Evolutionary conservation across 768 basidiomycete genomes (phyloP).

Genomic region (Suillus subalutaceus): DNA sequence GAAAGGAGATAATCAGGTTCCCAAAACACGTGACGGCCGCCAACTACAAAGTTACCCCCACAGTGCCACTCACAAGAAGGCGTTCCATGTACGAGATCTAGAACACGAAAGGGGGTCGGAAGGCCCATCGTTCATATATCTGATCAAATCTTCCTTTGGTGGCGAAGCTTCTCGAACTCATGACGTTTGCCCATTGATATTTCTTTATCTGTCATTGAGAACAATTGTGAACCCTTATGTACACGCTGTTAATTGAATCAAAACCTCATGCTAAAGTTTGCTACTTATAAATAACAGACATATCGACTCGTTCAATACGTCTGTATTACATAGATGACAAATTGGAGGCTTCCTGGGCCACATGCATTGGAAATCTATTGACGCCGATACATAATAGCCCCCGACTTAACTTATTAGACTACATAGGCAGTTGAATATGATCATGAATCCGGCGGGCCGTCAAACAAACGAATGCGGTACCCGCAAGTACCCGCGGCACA

Average conservation of each 20-base stretch:
- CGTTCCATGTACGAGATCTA: neutral
- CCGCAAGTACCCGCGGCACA: slow-evolving; percentile 6
- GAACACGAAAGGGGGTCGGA: neutral
- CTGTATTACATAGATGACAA: neutral
- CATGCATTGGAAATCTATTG: neutral
- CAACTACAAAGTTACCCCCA: slow-evolving; percentile 1
- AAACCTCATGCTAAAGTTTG: neutral
- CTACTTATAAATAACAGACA: neutral
- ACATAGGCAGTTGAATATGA: no score
- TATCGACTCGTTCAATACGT: neutral
- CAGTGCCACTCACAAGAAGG: neutral
- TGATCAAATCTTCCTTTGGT: neutral
- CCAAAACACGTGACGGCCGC: neutral
- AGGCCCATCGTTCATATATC: neutral
- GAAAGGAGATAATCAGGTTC: neutral
- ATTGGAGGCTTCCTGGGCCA: neutral
- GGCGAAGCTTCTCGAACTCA: neutral
- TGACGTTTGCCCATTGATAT: slow-evolving; percentile 10
- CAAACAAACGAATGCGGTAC: neutral
- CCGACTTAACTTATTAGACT: no score
- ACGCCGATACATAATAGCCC: neutral
- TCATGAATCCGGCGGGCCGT: neutral
- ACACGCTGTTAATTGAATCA: neutral
- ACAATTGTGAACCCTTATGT: slow-evolving; percentile 7
- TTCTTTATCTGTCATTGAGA: slow-evolving; percentile 1